phyloP scores from a whole-genome alignment of 345 rosid genomes.

The Brassica carinata region DNA sequence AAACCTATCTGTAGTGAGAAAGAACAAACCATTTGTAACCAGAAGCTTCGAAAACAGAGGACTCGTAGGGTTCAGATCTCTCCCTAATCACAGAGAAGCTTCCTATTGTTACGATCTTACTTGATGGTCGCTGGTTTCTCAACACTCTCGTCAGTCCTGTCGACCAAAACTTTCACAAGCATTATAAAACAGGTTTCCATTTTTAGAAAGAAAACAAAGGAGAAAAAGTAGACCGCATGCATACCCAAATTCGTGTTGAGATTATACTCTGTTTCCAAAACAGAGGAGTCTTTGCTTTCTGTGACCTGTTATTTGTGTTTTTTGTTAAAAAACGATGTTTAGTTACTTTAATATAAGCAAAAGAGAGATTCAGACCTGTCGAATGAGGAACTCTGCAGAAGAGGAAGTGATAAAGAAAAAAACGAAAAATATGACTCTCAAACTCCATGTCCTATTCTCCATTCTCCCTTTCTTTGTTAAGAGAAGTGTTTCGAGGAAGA shows the following conservation, averaged over 20 bases:
- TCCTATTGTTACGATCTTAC: constrained; percentile 40
- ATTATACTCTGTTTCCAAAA: background rate
- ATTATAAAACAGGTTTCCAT: background rate
- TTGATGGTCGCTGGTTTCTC: constrained; percentile 37
- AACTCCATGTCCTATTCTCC: background rate
- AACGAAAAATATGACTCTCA: background rate
- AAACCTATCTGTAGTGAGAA: no score
- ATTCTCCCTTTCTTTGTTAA: background rate
- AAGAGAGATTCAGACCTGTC: background rate
- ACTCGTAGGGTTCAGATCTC: constrained; percentile 30
- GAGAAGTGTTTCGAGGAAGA: no score
- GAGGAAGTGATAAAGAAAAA: constrained; percentile 2
- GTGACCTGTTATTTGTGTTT: constrained; percentile 4
- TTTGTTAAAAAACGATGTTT: no score
- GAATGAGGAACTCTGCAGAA: constrained; percentile 17
- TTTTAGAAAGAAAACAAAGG: background rate
- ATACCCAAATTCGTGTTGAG: constrained; percentile 4
- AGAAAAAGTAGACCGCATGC: background rate
- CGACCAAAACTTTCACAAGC: background rate
- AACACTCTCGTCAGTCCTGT: constrained; percentile 28
- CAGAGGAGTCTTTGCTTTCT: background rate
- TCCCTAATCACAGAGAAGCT: constrained; percentile 34
- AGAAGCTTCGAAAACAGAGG: constrained; percentile 41
- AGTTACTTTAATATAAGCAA: background rate
- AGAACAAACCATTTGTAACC: constrained; percentile 37